Conservation (phyloP, 768 basidiomycete species). For the Macrocybe gigantea region DNA sequence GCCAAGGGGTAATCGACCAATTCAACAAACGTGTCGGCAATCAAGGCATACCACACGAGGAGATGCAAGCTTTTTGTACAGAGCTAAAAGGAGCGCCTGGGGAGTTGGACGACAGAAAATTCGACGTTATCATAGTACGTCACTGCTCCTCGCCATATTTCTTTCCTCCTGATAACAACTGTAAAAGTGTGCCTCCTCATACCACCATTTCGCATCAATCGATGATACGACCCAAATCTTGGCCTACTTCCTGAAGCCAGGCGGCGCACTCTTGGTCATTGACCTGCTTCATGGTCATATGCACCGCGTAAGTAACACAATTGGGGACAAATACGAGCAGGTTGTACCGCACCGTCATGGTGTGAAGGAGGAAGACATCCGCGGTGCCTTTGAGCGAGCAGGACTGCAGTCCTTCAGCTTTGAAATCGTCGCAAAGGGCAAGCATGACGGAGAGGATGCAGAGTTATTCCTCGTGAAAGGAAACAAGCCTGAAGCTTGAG, state of each 20-base stretch:
- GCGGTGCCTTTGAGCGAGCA: slow-evolving; percentile 43
- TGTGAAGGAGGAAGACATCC: slow-evolving; percentile 43
- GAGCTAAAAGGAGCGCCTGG: slow-evolving; percentile 41
- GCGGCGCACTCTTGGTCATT: slow-evolving; percentile 52
- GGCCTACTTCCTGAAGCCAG: slow-evolving; percentile 53
- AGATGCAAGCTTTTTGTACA: slow-evolving; percentile 58
- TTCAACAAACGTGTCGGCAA: slow-evolving; percentile 54
- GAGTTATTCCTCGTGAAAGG: slow-evolving; percentile 57
- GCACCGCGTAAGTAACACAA: slow-evolving; percentile 2
- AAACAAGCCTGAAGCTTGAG: slow-evolving; percentile 19
- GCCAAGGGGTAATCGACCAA: slow-evolving; percentile 59
- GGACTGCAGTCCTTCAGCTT: slow-evolving; percentile 43
- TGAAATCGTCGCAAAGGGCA: slow-evolving; percentile 23
- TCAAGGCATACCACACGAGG: slow-evolving; percentile 58
- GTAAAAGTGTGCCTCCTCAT: slow-evolving; percentile 55
- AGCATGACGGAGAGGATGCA: slow-evolving; percentile 23
- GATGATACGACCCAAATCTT: slow-evolving; percentile 46
- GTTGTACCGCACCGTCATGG: slow-evolving; percentile 53
- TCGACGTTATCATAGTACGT: slow-evolving; percentile 69
- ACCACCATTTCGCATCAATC: slow-evolving; percentile 58
- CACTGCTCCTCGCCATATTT: neutral
- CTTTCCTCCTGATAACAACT: neutral
- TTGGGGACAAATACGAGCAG: slow-evolving; percentile 25
- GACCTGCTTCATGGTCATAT: slow-evolving; percentile 29
- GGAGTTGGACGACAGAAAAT: slow-evolving; percentile 46